Evolutionary conservation across 768 basidiomycete species (phyloP), one percentile per base, ranked within the genome.

Genomic region (Boletus rex-veris): DNA sequence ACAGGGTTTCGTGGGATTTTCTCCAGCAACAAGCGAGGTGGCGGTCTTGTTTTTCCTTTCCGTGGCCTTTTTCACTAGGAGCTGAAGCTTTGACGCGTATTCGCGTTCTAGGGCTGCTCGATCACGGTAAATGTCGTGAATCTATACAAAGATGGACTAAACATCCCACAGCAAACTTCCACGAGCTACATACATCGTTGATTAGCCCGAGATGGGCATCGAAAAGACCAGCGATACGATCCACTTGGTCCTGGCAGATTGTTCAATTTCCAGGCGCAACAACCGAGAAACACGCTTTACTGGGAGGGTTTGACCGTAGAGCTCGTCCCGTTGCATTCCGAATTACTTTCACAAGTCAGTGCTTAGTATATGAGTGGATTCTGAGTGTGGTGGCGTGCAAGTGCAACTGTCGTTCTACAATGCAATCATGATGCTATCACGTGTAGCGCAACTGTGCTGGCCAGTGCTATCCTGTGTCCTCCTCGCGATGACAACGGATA

Each of bases 71-170:
- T 79, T 84, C 8, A 77, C 77, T 31, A 93, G 68, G 15, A 74
- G 68, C 63, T 86, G 84, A 10, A 93, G 74, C 65, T 88, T 91
- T 24, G 71, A 65, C 0, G 89, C 87, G 65, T 90, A 92, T 65
- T 93, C 90, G 48, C 85, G 82, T 68, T 93, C 91, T 11, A 92
- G 73, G 7, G 75, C 77, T 10, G 74, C 82, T 42, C 85, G 80
- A 47, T 85, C 86, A 40, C 75, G 74, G 64, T 89, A 86, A 46
- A 92, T 60, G 42, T 92, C 89, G 53, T 86, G 82, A 49, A 88
- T 80, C 90, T 92, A 56, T 40, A 43, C 3, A 48, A 48, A 50
- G 42, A 53, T 45, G 12, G n/a, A 12, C 30, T 58, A 16, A 47
- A 31, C 31, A 35, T 55, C 38, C 28, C 28, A 39, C 50, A 26